Conservation (phyloP, 352 stramenopile genomes). For the Aphanomyces invadans region DNA sequence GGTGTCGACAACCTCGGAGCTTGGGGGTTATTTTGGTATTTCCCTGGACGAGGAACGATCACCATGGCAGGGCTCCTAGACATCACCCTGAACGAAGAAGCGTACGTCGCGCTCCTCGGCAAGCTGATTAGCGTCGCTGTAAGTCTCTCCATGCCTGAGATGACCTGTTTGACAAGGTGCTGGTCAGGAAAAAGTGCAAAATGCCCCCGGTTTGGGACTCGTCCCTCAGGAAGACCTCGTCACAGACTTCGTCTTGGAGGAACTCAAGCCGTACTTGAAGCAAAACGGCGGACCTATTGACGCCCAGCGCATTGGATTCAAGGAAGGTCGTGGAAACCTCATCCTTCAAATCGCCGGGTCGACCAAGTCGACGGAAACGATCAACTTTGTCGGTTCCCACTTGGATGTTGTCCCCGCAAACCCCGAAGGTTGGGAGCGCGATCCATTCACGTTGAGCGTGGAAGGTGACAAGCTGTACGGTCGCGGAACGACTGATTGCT, state of each 20-base stretch:
- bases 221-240: conserved; percentile 83
- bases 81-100: conserved; percentile 54
- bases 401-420: conserved; percentile 92
- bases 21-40: no score
- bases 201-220: conserved; percentile 50
- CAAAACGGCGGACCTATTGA: conserved; percentile 61
- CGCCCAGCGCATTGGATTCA: conserved; percentile 78
- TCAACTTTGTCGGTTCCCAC: conserved; percentile 85
- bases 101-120: conserved; percentile 77
- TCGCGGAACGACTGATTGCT: conserved; percentile 88
- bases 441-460: conserved; percentile 82
- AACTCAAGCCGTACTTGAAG: conserved; percentile 66
- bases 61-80: no score
- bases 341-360: conserved; percentile 84
- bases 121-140: conserved; percentile 30
- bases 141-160: no score
- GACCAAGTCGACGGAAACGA: conserved; percentile 45
- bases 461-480: conserved; percentile 90
- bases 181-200: conserved; percentile 56
- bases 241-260: conserved; percentile 79
- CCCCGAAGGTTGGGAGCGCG: conserved; percentile 78
- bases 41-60: no score
- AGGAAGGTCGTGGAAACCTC: conserved; percentile 79
- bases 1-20: no score
- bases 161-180: no score